Conservation (phyloP, 805 yeast species). For the Kuraishia hungarica region DNA sequence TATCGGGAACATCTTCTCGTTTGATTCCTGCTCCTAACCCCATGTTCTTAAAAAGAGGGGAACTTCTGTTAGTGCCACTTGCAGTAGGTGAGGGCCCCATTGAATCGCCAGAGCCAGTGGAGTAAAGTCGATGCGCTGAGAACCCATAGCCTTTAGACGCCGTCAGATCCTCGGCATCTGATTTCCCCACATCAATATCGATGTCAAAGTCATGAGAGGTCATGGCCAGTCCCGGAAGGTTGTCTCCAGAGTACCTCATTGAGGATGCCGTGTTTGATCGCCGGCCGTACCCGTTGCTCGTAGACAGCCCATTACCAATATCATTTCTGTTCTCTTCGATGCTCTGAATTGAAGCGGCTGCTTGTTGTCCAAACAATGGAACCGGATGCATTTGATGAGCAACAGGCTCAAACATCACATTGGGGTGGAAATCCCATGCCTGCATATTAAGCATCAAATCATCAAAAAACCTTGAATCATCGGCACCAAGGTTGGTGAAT, state of each 20-base stretch:
- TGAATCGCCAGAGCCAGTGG: neutral
- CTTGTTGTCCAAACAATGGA: neutral
- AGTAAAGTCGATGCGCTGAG: neutral
- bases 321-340: neutral
- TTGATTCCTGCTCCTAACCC: neutral
- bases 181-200: neutral
- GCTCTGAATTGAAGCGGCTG: conserved; percentile 15
- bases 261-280: neutral
- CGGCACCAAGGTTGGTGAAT: neutral
- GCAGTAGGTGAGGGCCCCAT: neutral
- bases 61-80: neutral
- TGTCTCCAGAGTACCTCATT: neutral
- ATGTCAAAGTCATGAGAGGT: neutral
- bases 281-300: neutral
- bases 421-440: conserved; percentile 12
- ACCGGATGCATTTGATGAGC: conserved; percentile 7
- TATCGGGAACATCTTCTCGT: neutral
- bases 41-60: neutral
- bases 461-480: conserved; percentile 6
- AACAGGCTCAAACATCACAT: conserved; percentile 2
- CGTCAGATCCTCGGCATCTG: neutral
- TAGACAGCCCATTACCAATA: neutral
- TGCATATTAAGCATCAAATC: conserved; percentile 15
- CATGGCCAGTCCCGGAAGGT: neutral
- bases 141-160: neutral